Conservation (phyloP, 495 filamentous ascomycete genomes). For the Penicillium verhagenii region DNA sequence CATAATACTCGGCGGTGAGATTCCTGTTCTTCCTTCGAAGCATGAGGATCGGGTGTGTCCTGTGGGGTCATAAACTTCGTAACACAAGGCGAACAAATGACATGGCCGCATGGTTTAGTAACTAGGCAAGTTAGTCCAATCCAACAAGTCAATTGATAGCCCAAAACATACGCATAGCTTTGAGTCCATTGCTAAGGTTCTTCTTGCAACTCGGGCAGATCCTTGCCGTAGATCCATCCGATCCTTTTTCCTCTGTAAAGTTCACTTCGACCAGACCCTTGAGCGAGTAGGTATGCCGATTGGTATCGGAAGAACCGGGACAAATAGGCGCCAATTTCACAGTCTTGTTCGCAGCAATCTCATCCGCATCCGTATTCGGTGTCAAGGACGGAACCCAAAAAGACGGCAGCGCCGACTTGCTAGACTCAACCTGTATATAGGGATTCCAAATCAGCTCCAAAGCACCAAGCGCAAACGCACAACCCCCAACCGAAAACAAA, state of each 20-base stretch:
- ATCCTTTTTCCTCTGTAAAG: slow-evolving; percentile 69
- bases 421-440: slow-evolving; percentile 43
- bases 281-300: slow-evolving; percentile 75
- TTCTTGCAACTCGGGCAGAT: slow-evolving; percentile 91
- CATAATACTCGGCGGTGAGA: slow-evolving; percentile 57
- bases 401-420: slow-evolving; percentile 75
- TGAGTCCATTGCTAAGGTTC: slow-evolving; percentile 74
- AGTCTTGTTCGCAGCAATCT: slow-evolving; percentile 54
- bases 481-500: background rate
- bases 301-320: slow-evolving; percentile 68
- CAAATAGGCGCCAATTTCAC: slow-evolving; percentile 74
- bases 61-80: slow-evolving; percentile 78
- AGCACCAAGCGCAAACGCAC: background rate
- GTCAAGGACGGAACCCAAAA: slow-evolving; percentile 94
- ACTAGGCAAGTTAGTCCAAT: slow-evolving; percentile 37
- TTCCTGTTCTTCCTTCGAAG: slow-evolving; percentile 49
- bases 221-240: slow-evolving; percentile 53
- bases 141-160: background rate
- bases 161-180: slow-evolving; percentile 62
- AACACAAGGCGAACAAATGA: slow-evolving; percentile 85
- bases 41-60: slow-evolving; percentile 63
- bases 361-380: slow-evolving; percentile 54
- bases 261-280: slow-evolving; percentile 76
- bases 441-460: background rate
- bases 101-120: slow-evolving; percentile 91